phyloP scores from a whole-genome alignment of 2,329 filamentous ascomycete genomes.

The Beauveria medogensis region DNA sequence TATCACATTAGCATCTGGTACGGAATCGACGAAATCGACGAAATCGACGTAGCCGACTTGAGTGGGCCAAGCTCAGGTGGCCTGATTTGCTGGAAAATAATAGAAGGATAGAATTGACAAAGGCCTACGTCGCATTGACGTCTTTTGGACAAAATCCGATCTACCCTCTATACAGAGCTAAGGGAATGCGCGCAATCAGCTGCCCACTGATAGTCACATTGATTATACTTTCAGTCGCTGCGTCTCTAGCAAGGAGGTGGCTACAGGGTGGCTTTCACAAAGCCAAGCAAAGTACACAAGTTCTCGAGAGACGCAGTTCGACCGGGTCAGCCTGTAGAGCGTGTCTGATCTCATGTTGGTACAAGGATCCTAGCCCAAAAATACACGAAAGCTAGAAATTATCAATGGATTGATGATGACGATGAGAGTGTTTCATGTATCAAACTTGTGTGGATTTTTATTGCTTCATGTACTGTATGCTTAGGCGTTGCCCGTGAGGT shows the following conservation, averaged over 20 bases:
- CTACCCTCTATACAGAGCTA: slow-evolving; percentile 19
- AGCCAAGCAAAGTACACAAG: neutral
- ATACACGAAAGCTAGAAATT: neutral
- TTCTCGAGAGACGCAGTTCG: slow-evolving; percentile 12
- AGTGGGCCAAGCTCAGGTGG: slow-evolving; percentile 5
- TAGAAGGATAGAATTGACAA: slow-evolving; percentile 23
- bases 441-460: neutral
- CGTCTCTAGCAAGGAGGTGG: slow-evolving; percentile 17
- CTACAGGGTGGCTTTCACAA: slow-evolving; percentile 17
- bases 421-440: neutral
- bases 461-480: neutral
- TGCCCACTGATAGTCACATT: slow-evolving; percentile 25
- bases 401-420: neutral
- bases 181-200: slow-evolving; percentile 29
- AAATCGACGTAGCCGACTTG: slow-evolving; percentile 21
- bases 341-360: neutral
- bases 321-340: slow-evolving; percentile 6
- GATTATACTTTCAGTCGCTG: slow-evolving; percentile 25
- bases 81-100: slow-evolving; percentile 21
- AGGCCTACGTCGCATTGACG: slow-evolving; percentile 22
- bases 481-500: neutral
- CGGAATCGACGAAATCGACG: slow-evolving; percentile 20
- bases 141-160: slow-evolving; percentile 11
- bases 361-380: neutral
- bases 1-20: slow-evolving; percentile 28